Base-by-base conservation (phyloP, 106 monocot genomes). In the Hemerocallis citrina region DNA sequence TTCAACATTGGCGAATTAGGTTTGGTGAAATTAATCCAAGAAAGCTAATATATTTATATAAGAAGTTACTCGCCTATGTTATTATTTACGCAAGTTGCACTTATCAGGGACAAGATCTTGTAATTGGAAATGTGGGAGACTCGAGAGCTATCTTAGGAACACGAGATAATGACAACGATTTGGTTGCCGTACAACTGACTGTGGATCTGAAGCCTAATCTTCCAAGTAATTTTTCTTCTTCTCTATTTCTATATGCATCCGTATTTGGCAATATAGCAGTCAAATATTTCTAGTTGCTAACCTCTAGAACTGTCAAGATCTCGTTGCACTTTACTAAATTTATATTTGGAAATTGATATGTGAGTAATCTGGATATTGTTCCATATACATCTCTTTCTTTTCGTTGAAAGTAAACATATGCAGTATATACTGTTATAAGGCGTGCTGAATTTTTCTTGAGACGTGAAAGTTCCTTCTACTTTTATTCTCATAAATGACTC, bases 201-300 rank as follows among this genome's bases (percentile, higher is more conserved):
- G 84, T 84, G 6, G 92, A 92, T 58, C 76, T 92, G 64, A 92
- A 92, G 70, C 92, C 92, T 33, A 84, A 92, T 70, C 84, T 92
- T 73, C 92, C 92, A 19, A 81, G 92, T 92, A 92, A 25, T 80
- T 59, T 59, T 23, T 15, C 52, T 59, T 57, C 34, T 34, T 11
- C 23, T 34, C 57, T 36, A 50, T 50, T 22, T 22, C 20, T 21
- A n/a, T n/a, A 25, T 50, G 50, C 50, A 50, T 50, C 50, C 28
- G 11, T 24, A n/a, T 17, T 54, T 54, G 54, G 4, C 24, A 30
- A 32, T 32, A 32, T 31, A 28, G 57, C 44, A n/a, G n/a, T n/a
- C n/a, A n/a, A n/a, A n/a, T 45, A 34, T 25, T 25, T 52, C 8
- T 17, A 52, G 15, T 22, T 68, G 29, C 9, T 14, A 33, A 14